Evolutionary conservation across 1,284 basidiomycete genomes (phyloP).

Genomic region (Taiwanofungus camphoratus): DNA sequence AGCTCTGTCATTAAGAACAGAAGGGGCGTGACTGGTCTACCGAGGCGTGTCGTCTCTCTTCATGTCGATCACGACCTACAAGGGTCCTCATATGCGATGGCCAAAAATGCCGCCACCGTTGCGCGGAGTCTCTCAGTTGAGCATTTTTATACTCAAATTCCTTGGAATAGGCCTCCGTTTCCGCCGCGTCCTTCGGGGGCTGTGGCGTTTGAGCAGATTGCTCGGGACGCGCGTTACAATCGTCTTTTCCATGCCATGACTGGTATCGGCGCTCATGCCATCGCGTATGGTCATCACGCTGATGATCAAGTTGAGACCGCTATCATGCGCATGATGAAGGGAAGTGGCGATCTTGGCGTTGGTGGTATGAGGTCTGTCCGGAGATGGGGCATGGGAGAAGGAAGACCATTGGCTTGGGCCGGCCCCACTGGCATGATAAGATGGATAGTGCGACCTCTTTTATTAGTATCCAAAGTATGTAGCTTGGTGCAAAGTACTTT

Average conservation of each 20-base stretch:
- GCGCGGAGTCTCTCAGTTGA: slow-evolving; percentile 41
- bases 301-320: slow-evolving; percentile 79
- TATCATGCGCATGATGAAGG: slow-evolving; percentile 58
- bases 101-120: slow-evolving; percentile 36
- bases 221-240: slow-evolving; percentile 54
- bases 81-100: slow-evolving; percentile 47
- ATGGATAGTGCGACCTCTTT: slow-evolving; percentile 66
- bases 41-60: slow-evolving; percentile 43
- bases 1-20: slow-evolving; percentile 11
- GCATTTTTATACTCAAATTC: slow-evolving; percentile 42
- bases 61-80: slow-evolving; percentile 68
- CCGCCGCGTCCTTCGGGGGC: slow-evolving; percentile 26
- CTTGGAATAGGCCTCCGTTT: slow-evolving; percentile 50
- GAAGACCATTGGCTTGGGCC: slow-evolving; percentile 26
- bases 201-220: slow-evolving; percentile 44
- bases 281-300: slow-evolving; percentile 69
- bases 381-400: slow-evolving; percentile 71
- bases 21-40: slow-evolving; percentile 11
- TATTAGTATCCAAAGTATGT: slow-evolving; percentile 61
- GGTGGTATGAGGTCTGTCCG: slow-evolving; percentile 60
- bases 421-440: slow-evolving; percentile 53
- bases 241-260: slow-evolving; percentile 48
- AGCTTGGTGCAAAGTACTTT: not conserved
- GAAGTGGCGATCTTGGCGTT: slow-evolving; percentile 48
- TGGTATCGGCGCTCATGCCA: slow-evolving; percentile 28